phyloP scores from a whole-genome alignment of 1,139 yeast species.

The Kurtzmaniella quercitrusa region DNA sequence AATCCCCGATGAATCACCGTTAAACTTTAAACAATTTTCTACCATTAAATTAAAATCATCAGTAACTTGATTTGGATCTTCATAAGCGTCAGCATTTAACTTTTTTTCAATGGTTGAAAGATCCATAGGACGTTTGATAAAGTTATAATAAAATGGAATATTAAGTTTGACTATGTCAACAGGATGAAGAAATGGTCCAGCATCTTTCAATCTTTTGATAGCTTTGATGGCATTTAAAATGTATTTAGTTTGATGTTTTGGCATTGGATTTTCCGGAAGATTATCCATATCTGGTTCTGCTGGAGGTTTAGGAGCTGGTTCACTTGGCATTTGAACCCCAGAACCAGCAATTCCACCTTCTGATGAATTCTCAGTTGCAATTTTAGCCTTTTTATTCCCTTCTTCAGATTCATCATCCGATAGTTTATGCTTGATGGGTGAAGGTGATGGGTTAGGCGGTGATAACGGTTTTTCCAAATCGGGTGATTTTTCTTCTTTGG shows the following conservation, averaged over 20 bases:
- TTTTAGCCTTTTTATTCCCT: constrained; percentile 19
- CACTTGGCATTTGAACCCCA: constrained; percentile 17
- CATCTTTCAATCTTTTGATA: constrained; percentile 86
- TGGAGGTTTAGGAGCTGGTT: constrained; percentile 71
- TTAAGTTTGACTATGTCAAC: constrained; percentile 87
- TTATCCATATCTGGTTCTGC: constrained; percentile 69
- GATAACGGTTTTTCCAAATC: constrained; percentile 34
- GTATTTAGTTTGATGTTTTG: constrained; percentile 78
- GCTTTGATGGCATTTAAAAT: constrained; percentile 69
- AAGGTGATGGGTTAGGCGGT: constrained; percentile 45
- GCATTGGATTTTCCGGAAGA: constrained; percentile 67
- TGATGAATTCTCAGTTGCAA: constrained; percentile 11
- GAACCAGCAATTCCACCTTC: constrained; percentile 12
- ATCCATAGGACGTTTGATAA: constrained; percentile 89
- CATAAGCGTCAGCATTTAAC: constrained; percentile 65
- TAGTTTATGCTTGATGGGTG: constrained; percentile 35
- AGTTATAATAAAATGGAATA: constrained; percentile 85
- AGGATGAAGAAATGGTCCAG: constrained; percentile 83
- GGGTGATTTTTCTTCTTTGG: constrained; percentile 6
- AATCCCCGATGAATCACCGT: constrained; percentile 79
- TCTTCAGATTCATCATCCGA: constrained; percentile 9
- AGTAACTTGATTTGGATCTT: constrained; percentile 59
- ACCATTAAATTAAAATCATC: constrained; percentile 88
- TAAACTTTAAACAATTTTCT: constrained; percentile 73
- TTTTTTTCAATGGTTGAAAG: constrained; percentile 85